Evolutionary conservation across 192 early-diverging fungal species (phyloP), one percentile per base, ranked within the genome.

Genomic region (Diversispora epigaea): DNA sequence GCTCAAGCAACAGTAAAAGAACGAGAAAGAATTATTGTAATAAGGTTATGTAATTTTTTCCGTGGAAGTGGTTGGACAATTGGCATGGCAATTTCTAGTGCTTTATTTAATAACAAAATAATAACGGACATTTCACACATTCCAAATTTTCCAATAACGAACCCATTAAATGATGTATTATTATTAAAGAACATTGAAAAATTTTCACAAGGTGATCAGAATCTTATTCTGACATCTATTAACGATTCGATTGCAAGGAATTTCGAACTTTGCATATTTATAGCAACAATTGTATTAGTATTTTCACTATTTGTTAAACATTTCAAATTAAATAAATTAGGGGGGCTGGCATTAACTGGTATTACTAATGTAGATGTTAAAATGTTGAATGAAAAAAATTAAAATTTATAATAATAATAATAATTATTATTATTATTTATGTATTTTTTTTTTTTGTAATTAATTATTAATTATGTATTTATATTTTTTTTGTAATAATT

Each of bases 31-130:
- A 47, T n/a, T 62, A 21, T 5, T 17, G 56, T 62, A 15, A 63
- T 40, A 11, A 43, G 15, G 47, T 15, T 74, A 5, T 46, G 72
- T 32, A 74, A 74, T 57, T 74, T 74, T 63, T 74, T 74, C 21
- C 61, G 45, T 47, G 21, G 45, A 17, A 43, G 21, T 22, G 72
- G 72, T 15, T 63, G 32, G 14, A 22, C 63, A 6, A 49, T 61
- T 32, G 72, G 72, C 2, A 62, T 74, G 44, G 47, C 61, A 39
- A 50, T 74, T 43, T 74, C 72, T 46, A 44, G 58, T 49, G 56
- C 72, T 7, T 25, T 74, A 40, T 74, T 74, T 44, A 63, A 74
- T 50, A 62, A 62, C 22, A 47, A 58, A 25, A 49, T 74, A 15
- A 39, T 63, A n/a, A 22, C 7, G 4, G 22, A 74, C 19, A 47